These are phyloP conservation scores for Dichotomopilus funicola DNA, from an alignment of 2,329 filamentous ascomycete species.

Conservation along the genomic window DNA sequence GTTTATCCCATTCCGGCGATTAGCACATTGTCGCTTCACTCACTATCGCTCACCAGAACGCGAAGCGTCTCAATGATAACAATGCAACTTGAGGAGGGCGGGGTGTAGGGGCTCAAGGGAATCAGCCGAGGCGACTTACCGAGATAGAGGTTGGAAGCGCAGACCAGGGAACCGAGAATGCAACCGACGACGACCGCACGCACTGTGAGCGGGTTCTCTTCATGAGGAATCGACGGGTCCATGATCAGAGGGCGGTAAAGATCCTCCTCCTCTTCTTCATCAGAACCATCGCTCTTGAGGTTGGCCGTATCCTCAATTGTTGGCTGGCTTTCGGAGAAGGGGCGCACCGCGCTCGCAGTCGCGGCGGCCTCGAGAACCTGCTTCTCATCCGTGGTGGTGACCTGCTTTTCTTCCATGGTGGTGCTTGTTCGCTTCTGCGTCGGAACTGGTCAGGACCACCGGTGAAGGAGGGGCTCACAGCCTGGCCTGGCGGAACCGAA, in stretches of 20 bases:
- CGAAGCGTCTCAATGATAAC: no score
- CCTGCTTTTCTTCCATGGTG: background rate
- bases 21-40: background rate
- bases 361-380: slow-evolving; percentile 12
- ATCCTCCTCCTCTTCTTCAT: slow-evolving; percentile 30
- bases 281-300: slow-evolving; percentile 18
- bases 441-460: background rate
- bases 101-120: no score
- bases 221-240: slow-evolving; percentile 29
- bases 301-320: slow-evolving; percentile 18
- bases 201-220: slow-evolving; percentile 41
- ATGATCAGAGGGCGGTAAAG: slow-evolving; percentile 36
- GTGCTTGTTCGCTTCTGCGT: background rate
- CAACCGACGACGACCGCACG: slow-evolving; percentile 47
- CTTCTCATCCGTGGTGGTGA: slow-evolving; percentile 21
- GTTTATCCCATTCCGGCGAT: background rate
- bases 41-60: no score
- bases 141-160: slow-evolving; percentile 53
- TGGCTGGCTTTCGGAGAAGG: slow-evolving; percentile 23
- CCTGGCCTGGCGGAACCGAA: background rate
- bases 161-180: slow-evolving; percentile 47
- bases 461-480: background rate
- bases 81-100: no score
- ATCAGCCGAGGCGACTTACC: slow-evolving; percentile 34
- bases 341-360: slow-evolving; percentile 17